Evolutionary conservation across 2,329 filamentous ascomycete genomes (phyloP).

Genomic region (Ophiostoma tasmaniense): DNA sequence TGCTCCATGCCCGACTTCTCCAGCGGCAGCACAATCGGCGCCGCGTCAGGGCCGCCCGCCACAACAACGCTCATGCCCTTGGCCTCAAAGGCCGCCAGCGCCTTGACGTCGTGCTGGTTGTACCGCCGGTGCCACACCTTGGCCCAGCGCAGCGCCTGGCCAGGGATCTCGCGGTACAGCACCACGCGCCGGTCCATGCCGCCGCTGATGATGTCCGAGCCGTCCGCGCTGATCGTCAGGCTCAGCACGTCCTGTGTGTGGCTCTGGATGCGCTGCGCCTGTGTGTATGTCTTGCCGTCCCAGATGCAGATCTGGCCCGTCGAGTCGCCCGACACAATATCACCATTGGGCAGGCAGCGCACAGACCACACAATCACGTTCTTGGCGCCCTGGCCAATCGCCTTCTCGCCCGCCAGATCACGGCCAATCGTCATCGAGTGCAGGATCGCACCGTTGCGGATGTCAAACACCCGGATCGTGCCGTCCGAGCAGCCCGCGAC

Average conservation of each 20-base stretch:
- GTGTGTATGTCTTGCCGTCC: conserved; percentile 85
- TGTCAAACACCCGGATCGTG: conserved; percentile 85
- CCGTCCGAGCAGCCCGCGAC: conserved; percentile 94
- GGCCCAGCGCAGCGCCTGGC: conserved; percentile 55
- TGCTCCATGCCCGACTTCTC: conserved; percentile 69
- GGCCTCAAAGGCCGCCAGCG: conserved; percentile 83
- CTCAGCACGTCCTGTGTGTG: conserved; percentile 88
- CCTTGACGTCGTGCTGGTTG: conserved; percentile 91
- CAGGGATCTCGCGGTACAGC: conserved; percentile 60
- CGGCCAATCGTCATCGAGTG: conserved; percentile 80
- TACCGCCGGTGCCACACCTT: conserved; percentile 80
- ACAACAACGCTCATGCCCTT: conserved; percentile 76
- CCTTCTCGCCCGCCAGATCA: conserved; percentile 50
- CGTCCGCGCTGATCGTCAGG: conserved; percentile 72
- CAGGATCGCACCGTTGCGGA: conserved; percentile 65
- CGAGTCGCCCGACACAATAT: conserved; percentile 91
- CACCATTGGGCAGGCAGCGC: conserved; percentile 75
- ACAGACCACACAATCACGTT: conserved; percentile 91
- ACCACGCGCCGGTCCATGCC: conserved; percentile 87
- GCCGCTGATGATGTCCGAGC: conserved; percentile 74
- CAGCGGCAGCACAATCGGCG: conserved; percentile 73
- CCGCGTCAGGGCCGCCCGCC: conserved; percentile 84
- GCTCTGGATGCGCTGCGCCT: conserved; percentile 74
- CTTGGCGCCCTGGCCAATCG: conserved; percentile 45
- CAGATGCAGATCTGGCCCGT: conserved; percentile 89